These are phyloP conservation scores for Magnusiomyces suaveolens DNA, from an alignment of 1,139 yeast genomes.

Conservation along the genomic window DNA sequence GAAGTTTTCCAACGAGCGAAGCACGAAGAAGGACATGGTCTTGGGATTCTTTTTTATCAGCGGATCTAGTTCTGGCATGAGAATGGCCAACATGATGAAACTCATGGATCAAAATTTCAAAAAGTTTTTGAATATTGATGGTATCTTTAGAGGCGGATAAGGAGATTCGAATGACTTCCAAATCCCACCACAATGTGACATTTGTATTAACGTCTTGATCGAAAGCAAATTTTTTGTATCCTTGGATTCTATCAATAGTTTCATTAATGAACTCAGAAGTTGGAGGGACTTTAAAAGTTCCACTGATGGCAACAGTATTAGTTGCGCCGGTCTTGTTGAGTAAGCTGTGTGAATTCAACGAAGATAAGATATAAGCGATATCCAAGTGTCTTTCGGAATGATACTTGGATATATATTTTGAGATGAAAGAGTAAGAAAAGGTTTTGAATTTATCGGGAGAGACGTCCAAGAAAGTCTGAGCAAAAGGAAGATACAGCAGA, in stretches of 20 bases:
- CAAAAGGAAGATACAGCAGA: slow-evolving; percentile 30
- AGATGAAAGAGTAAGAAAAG: slow-evolving; percentile 19
- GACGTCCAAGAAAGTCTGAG: slow-evolving; percentile 33
- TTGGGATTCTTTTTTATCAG: not conserved
- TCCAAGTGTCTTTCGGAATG: slow-evolving; percentile 7
- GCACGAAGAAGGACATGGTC: slow-evolving; percentile 4
- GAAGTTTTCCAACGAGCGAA: slow-evolving; percentile 17
- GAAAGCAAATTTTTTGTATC: slow-evolving; percentile 2
- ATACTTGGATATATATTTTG: slow-evolving; percentile 14
- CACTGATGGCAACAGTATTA: not conserved
- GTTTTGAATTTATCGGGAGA: slow-evolving; percentile 22
- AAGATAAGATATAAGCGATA: slow-evolving; percentile 12
- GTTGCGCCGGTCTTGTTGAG: slow-evolving; percentile 12
- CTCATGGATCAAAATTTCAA: slow-evolving; percentile 10
- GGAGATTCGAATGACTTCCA: slow-evolving; percentile 15
- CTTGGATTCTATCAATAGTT: slow-evolving; percentile 1
- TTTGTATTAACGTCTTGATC: not conserved
- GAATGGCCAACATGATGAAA: slow-evolving; percentile 3
- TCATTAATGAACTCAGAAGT: not conserved
- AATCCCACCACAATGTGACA: slow-evolving; percentile 16
- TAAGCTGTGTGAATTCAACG: slow-evolving; percentile 13
- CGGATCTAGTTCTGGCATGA: not conserved
- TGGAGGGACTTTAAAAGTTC: not conserved
- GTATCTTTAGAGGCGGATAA: slow-evolving; percentile 4
- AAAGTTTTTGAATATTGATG: slow-evolving; percentile 10